phyloP scores from a whole-genome alignment of 208 protist genomes.

The Leptomonas pyrrhocoris region DNA sequence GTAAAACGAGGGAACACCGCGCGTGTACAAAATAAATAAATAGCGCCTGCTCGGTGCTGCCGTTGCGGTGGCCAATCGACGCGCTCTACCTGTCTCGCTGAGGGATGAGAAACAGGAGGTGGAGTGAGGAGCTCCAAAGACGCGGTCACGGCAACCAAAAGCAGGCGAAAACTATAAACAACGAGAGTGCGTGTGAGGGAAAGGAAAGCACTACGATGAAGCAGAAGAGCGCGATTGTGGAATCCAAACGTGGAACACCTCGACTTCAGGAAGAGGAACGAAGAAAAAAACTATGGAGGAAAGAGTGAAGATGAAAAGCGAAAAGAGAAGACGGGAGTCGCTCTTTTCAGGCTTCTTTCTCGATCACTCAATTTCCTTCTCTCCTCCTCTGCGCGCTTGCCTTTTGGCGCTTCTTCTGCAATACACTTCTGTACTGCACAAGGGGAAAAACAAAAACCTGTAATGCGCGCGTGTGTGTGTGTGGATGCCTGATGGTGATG shows the following conservation, averaged over 20 bases:
- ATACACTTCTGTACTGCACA: neutral
- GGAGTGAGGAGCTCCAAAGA: constrained; percentile 5
- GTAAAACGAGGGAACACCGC: constrained; percentile 18
- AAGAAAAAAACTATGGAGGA: constrained; percentile 14
- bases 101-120: constrained; percentile 12
- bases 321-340: constrained; percentile 4
- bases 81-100: neutral
- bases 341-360: neutral
- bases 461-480: neutral
- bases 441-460: neutral
- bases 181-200: too few species aligned
- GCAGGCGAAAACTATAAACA: constrained; percentile 12
- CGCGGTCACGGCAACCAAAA: constrained; percentile 2
- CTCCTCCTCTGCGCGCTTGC: neutral
- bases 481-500: neutral
- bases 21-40: constrained; percentile 8
- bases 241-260: neutral
- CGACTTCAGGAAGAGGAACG: neutral
- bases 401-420: neutral
- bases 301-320: neutral
- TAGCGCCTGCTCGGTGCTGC: neutral
- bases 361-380: neutral
- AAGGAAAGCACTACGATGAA: constrained; percentile 17
- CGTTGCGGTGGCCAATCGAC: neutral
- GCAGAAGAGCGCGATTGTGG: neutral